Base-by-base conservation (phyloP, 2,329 filamentous ascomycete genomes). In the Kalaharituber pfeilii region DNA sequence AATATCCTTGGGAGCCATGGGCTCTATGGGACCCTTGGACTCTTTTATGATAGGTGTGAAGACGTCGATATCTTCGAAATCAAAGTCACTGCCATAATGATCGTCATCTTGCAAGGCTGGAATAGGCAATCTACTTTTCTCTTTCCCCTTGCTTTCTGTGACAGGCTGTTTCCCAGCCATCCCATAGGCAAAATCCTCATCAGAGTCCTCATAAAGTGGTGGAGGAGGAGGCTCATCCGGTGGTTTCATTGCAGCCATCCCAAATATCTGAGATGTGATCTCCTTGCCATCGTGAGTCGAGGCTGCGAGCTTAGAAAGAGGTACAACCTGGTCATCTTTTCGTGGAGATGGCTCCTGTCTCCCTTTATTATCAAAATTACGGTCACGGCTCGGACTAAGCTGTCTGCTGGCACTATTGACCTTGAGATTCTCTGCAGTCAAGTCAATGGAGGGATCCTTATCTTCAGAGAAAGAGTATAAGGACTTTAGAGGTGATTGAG, bases 31-130 rank as follows among this genome's bases (percentile, higher is more conserved):
- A 15, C 4, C 5, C 13, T 13, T 3, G 33, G 33, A 4, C 20
- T 13, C 13, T 39, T 39, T 13, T 15, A 18, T 13, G 15, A 18
- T 2, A 4, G 33, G 33, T 13, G 13, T 39, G 20, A 15, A 39
- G 15, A 50, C 54, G 22, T 53, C 49, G 11, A 60, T 25, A 20
- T 49, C 39, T 4, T 55, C 57, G 20, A 56, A 24, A 36, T 59
- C 52, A 49, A 60, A 55, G 51, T 61, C 59, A 33, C 55, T 59
- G 11, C 59, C 59, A 50, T 59, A 60, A 30, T 55, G 39, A 9
- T 53, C 58, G 39, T 61, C 59, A 27, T 58, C 60, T 51, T 57
- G 59, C 20, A 60, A 22, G n/a, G 51, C 58, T 9, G 59, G 59
- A 13, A 50, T 51, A 22, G 55, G 57, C 18, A 25, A 11, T 4